These are phyloP conservation scores for Ploettnerulaceae sp. DNA, from an alignment of 2,329 filamentous ascomycete genomes.

Conservation along the genomic window DNA sequence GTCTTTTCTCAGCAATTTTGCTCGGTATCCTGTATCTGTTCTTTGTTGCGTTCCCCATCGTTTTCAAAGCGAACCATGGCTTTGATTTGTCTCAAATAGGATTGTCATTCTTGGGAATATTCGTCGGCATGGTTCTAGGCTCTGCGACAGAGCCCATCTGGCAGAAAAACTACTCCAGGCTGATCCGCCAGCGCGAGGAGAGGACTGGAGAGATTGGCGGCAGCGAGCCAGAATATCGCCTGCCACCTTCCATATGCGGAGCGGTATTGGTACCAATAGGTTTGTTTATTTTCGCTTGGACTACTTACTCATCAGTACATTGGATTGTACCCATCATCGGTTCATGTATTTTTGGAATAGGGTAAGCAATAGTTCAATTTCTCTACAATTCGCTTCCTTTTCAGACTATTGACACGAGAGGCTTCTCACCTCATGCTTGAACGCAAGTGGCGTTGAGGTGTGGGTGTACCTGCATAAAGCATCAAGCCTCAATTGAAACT, in stretches of 20 bases:
- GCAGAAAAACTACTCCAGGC: constrained; percentile 52
- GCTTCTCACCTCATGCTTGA: constrained; percentile 12
- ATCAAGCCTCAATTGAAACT: constrained; percentile 11
- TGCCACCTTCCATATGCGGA: constrained; percentile 72
- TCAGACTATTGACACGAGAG: constrained; percentile 2
- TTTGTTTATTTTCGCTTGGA: constrained; percentile 88
- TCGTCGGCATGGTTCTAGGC: constrained; percentile 63
- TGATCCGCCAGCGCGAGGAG: constrained; percentile 47
- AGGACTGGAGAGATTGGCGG: constrained; percentile 39
- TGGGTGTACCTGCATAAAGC: constrained; percentile 22
- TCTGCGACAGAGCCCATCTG: constrained; percentile 62
- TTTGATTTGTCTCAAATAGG: constrained; percentile 78
- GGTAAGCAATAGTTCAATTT: constrained; percentile 44
- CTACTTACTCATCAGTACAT: constrained; percentile 67
- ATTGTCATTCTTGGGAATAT: constrained; percentile 69
- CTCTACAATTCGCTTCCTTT: not conserved
- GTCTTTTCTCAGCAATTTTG: constrained; percentile 77
- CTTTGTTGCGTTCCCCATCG: constrained; percentile 80
- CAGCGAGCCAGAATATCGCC: constrained; percentile 80
- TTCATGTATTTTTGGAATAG: constrained; percentile 64
- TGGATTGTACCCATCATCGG: constrained; percentile 75
- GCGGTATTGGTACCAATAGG: constrained; percentile 72
- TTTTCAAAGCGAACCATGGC: constrained; percentile 69
- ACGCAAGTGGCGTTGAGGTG: constrained; percentile 18
- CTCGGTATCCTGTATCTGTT: constrained; percentile 86